A percentile compares a stretch with the other conserved stretches of the same genome.
Conservation (phyloP, 2,329 filamentous ascomycete species). For the Beauveria bassiana region DNA sequence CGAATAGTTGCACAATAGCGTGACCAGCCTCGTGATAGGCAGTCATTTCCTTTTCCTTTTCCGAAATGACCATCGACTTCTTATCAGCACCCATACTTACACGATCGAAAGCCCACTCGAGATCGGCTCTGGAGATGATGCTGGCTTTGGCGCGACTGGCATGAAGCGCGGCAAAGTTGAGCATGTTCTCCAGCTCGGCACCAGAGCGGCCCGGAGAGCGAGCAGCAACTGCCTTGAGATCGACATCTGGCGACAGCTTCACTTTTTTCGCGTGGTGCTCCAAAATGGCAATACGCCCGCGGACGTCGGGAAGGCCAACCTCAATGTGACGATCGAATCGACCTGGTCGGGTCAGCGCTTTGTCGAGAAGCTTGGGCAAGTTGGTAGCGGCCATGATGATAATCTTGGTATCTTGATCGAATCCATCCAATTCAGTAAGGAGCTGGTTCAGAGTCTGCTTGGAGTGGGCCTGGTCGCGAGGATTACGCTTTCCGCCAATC, state of each 20-base stretch:
- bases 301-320: constrained; percentile 85
- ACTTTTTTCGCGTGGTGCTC: constrained; percentile 92
- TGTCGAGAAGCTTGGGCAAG: constrained; percentile 88
- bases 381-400: constrained; percentile 97
- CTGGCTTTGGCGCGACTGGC: constrained; percentile 80
- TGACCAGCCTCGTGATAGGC: constrained; percentile 96
- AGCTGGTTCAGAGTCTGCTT: constrained; percentile 98
- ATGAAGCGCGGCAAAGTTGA: constrained; percentile 91
- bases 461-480: constrained; percentile 86
- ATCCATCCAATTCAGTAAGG: constrained; percentile 92
- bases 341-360: constrained; percentile 86
- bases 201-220: constrained; percentile 90
- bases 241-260: constrained; percentile 70
- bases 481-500: constrained; percentile 88
- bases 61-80: constrained; percentile 79
- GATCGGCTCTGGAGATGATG: constrained; percentile 68
- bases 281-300: constrained; percentile 85
- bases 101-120: constrained; percentile 98
- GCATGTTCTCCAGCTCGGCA: constrained; percentile 91
- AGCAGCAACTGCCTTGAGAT: constrained; percentile 74
- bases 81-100: constrained; percentile 95
- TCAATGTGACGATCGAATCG: constrained; percentile 91
- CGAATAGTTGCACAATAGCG: constrained; percentile 80
- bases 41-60: constrained; percentile 93
- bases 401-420: constrained; percentile 87